Percentiles rank a stretch among this genome's conserved stretches.
These are phyloP conservation scores for Fusarium graminum DNA, from an alignment of 2,329 filamentous ascomycete species.

Conservation along the genomic window DNA sequence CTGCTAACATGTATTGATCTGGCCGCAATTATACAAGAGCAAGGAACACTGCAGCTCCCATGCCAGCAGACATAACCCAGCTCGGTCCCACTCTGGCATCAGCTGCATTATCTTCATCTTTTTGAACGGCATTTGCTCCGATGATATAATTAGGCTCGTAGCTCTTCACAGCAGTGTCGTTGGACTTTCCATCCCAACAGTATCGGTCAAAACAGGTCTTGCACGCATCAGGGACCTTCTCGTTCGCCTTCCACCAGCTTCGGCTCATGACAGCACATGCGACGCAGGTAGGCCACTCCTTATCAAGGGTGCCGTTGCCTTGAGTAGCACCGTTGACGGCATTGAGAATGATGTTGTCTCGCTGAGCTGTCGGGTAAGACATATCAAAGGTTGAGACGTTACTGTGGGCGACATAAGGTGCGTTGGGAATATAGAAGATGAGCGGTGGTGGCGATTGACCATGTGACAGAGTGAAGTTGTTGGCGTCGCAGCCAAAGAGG, in stretches of 20 bases:
- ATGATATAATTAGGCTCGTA: slow-evolving; percentile 51
- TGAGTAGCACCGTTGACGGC: slow-evolving; percentile 86
- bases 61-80: slow-evolving; percentile 13
- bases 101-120: slow-evolving; percentile 9
- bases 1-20: not conserved
- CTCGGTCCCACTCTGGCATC: not conserved
- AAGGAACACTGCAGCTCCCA: slow-evolving; percentile 7
- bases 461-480: slow-evolving; percentile 54
- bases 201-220: slow-evolving; percentile 81
- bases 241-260: slow-evolving; percentile 78
- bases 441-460: slow-evolving; percentile 69
- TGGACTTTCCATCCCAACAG: slow-evolving; percentile 88
- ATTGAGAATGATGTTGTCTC: slow-evolving; percentile 86
- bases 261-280: slow-evolving; percentile 89
- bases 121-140: slow-evolving; percentile 41
- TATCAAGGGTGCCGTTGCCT: slow-evolving; percentile 81
- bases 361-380: slow-evolving; percentile 72
- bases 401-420: slow-evolving; percentile 79
- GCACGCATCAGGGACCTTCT: slow-evolving; percentile 78
- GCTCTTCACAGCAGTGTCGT: slow-evolving; percentile 51
- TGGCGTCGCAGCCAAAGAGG: slow-evolving; percentile 74
- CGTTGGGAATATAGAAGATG: slow-evolving; percentile 84
- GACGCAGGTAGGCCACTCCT: slow-evolving; percentile 84
- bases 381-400: slow-evolving; percentile 85
- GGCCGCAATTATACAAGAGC: not conserved